These are phyloP conservation scores for Camellia granthamiana DNA, from an alignment of 148 eudicot species.

Conservation along the genomic window DNA sequence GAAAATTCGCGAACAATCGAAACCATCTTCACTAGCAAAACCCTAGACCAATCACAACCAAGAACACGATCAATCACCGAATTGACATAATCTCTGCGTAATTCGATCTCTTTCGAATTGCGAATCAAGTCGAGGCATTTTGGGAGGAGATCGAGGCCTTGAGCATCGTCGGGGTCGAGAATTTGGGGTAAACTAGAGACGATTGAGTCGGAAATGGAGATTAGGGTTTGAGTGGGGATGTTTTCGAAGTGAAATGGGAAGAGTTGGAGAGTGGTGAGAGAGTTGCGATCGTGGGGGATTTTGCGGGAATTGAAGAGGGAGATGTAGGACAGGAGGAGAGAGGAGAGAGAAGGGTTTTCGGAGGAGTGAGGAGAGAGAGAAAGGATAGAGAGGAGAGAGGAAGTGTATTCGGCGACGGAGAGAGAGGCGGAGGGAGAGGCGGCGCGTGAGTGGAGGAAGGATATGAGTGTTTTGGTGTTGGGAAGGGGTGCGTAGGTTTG, in stretches of 20 bases:
- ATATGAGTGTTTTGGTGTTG: slow-evolving; percentile 34
- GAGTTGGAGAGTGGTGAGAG: slow-evolving; percentile 33
- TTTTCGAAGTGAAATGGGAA: slow-evolving; percentile 28
- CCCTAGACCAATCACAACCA: slow-evolving; percentile 36
- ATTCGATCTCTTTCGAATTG: slow-evolving; percentile 23
- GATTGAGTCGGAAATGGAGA: slow-evolving; percentile 29
- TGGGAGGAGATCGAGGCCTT: slow-evolving; percentile 37
- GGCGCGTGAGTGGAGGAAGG: slow-evolving; percentile 41
- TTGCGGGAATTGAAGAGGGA: slow-evolving; percentile 34
- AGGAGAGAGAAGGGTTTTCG: slow-evolving; percentile 23
- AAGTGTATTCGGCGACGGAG: slow-evolving; percentile 34
- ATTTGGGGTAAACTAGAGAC: slow-evolving; percentile 23
- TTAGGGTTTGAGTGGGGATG: slow-evolving; percentile 18
- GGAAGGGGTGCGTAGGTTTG: slow-evolving; percentile 19
- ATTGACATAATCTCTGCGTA: slow-evolving; percentile 16
- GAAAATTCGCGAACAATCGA: slow-evolving; percentile 37
- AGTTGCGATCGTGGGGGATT: slow-evolving; percentile 39
- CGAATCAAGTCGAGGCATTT: slow-evolving; percentile 33
- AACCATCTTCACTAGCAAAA: slow-evolving; percentile 43
- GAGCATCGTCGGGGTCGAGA: slow-evolving; percentile 39
- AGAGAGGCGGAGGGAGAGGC: slow-evolving; percentile 24
- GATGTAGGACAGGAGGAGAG: slow-evolving; percentile 34
- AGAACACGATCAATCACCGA: slow-evolving; percentile 31
- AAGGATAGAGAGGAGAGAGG: slow-evolving; percentile 41
- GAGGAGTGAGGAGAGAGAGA: slow-evolving; percentile 20